Base-by-base conservation (phyloP, 2,329 filamentous ascomycete species). In the Stagonosporopsis chrysanthemi region DNA sequence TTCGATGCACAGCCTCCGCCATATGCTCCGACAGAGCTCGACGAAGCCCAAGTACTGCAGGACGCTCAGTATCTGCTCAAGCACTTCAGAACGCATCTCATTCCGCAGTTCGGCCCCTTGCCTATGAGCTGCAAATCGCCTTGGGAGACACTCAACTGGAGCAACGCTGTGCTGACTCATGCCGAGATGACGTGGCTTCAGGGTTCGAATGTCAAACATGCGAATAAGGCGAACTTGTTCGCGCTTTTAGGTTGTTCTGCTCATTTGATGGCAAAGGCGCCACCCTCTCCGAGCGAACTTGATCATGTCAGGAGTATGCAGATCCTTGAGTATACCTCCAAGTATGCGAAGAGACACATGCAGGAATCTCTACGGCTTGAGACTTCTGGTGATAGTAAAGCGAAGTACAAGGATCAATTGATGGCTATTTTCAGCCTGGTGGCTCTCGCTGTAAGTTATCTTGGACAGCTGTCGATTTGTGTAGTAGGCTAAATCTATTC, bases 331-430 rank as follows among this genome's bases (percentile, higher is more conserved):
- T 60, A 57, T 41, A 29, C 45, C 3, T 58, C 58, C 3, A 48
- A 46, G 19, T 45, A 39, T 22, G 60, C 60, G 7, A 63, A 63
- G 26, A 39, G 33, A 26, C 60, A 65, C 11, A 61, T 65, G 58
- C 62, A 65, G 26, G 51, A 63, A 33, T 63, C 58, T 15, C 31
- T 65, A 22, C 50, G 45, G 19, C 43, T 55, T 4, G 62, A 65
- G 22, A 60, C 58, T 9, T 44, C 48, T 39, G 56, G 62, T 11
- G 17, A 52, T 3, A 19, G 22, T 15, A 65, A 65, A 46, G 62
- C 60, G 14, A 63, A 63, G 29, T 65, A 65, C 44, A 65, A 63
- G 24, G 60, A 65, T 14, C 62, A 65, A 29, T 17, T 65, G 3
- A 65, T 65, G 62, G 62, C 62, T 4, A 52, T 63, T 2, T 63